A percentile compares a stretch with the other conserved stretches of the same genome.
phyloP scores from a whole-genome alignment of 495 filamentous ascomycete genomes.

The Neurospora intermedia region DNA sequence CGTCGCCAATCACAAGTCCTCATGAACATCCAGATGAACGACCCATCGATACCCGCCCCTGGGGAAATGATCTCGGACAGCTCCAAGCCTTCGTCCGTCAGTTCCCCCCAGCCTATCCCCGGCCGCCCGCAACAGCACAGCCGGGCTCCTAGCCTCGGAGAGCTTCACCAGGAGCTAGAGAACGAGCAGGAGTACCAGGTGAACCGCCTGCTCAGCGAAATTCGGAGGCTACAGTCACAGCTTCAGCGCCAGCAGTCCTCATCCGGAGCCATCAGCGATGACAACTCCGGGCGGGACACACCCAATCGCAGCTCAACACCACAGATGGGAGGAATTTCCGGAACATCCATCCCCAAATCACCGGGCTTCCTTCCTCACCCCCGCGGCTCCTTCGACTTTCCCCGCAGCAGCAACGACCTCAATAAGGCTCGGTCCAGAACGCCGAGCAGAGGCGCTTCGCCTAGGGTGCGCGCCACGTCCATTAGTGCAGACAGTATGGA shows the following conservation, averaged over 20 bases:
- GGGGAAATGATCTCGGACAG: slow-evolving; percentile 50
- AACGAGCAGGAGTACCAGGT: slow-evolving; percentile 94
- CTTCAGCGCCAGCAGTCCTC: slow-evolving; percentile 46
- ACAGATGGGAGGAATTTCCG: slow-evolving; percentile 15
- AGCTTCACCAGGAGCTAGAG: slow-evolving; percentile 90
- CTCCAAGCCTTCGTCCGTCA: slow-evolving; percentile 31
- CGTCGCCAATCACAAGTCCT: slow-evolving; percentile 59
- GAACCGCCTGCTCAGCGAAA: slow-evolving; percentile 82
- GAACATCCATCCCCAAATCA: slow-evolving; percentile 27
- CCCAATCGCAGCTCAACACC: slow-evolving; percentile 22
- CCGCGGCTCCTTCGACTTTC: slow-evolving; percentile 46
- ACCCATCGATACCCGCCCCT: slow-evolving; percentile 48
- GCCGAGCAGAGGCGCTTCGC: slow-evolving; percentile 45
- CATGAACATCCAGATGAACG: slow-evolving; percentile 65
- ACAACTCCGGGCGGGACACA: slow-evolving; percentile 52
- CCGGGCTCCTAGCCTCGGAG: slow-evolving; percentile 72
- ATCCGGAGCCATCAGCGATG: slow-evolving; percentile 49
- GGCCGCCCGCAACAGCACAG: slow-evolving; percentile 53
- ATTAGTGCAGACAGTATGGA: slow-evolving; percentile 43
- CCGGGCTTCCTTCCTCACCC: slow-evolving; percentile 44
- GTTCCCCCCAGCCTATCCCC: slow-evolving; percentile 43
- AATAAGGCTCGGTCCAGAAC: slow-evolving; percentile 41
- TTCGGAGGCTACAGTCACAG: slow-evolving; percentile 76
- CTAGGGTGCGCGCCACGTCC: slow-evolving; percentile 42
- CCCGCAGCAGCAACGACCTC: slow-evolving; percentile 35